Evolutionary conservation across 2,329 filamentous ascomycete genomes (phyloP).

Genomic region (Ascochyta koolunga): DNA sequence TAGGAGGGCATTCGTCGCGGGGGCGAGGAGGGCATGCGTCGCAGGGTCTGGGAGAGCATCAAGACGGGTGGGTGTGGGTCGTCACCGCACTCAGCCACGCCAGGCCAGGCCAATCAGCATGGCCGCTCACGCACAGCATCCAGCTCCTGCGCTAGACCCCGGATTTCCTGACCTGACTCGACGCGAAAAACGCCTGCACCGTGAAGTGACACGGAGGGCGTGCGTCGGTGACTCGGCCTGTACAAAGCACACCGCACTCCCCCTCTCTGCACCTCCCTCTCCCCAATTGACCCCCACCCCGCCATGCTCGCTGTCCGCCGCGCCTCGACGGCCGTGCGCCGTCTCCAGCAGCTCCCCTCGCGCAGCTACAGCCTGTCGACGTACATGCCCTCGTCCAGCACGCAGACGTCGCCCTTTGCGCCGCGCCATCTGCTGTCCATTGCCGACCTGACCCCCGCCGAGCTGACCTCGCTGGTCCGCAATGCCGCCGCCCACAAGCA

Average conservation of each 20-base stretch:
- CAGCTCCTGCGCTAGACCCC: constrained; percentile 15
- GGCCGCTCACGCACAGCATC: neutral
- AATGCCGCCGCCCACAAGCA: constrained; percentile 81
- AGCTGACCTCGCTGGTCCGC: constrained; percentile 81
- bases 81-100: too few species aligned
- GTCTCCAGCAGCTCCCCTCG: constrained; percentile 34
- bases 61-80: too few species aligned
- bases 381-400: constrained; percentile 42
- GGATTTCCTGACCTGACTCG: constrained; percentile 21
- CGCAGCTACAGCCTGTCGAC: constrained; percentile 37
- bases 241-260: too few species aligned
- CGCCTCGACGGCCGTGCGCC: constrained; percentile 35
- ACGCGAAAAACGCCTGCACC: constrained; percentile 26
- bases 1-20: too few species aligned
- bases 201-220: too few species aligned
- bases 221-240: too few species aligned
- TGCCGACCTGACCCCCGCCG: constrained; percentile 77
- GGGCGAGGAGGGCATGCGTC: too few species aligned
- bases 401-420: constrained; percentile 61
- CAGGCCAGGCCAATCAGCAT: too few species aligned
- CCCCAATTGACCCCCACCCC: constrained; percentile 15
- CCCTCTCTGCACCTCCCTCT: neutral
- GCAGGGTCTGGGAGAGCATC: too few species aligned
- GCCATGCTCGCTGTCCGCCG: constrained; percentile 44
- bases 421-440: constrained; percentile 93